Conservation (phyloP, 352 stramenopile species). For the Phytopythium mirpurense region DNA sequence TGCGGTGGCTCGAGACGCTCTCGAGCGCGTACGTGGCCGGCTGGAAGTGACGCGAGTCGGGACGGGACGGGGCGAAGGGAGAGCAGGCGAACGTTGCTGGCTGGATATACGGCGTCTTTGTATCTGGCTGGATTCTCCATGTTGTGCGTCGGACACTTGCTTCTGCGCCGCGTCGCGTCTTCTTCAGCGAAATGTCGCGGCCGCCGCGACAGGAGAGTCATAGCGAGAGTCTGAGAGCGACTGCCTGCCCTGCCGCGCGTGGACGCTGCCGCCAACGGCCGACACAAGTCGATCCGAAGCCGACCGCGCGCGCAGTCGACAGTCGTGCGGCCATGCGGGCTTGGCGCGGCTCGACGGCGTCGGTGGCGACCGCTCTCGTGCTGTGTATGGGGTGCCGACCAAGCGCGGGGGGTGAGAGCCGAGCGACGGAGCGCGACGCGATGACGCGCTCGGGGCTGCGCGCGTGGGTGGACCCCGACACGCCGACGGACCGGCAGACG, state of each 20-base stretch:
- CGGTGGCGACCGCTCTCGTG: too few species aligned
- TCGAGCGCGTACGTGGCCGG: neutral
- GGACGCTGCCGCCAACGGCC: neutral
- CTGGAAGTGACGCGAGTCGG: conserved; percentile 2
- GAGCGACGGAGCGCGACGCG: conserved; percentile 4
- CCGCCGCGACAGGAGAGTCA: neutral
- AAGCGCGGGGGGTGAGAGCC: too few species aligned
- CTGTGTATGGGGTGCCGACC: too few species aligned
- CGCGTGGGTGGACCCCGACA: conserved; percentile 47
- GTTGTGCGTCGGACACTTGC: neutral
- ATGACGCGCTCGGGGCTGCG: conserved; percentile 30
- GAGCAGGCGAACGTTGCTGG: neutral
- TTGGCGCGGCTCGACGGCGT: neutral
- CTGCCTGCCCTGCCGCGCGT: neutral
- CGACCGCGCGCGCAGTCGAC: neutral
- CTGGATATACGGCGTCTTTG: too few species aligned
- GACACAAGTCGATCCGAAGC: neutral
- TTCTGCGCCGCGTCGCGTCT: neutral
- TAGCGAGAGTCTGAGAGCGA: neutral
- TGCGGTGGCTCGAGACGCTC: conserved; percentile 34
- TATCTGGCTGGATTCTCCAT: neutral
- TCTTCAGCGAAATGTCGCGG: neutral
- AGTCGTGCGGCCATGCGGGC: neutral
- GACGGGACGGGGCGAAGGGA: too few species aligned
- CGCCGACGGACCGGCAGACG: conserved; percentile 18